Base-by-base conservation (phyloP, 495 filamentous ascomycete species). In the Wilcoxina mikolae region DNA sequence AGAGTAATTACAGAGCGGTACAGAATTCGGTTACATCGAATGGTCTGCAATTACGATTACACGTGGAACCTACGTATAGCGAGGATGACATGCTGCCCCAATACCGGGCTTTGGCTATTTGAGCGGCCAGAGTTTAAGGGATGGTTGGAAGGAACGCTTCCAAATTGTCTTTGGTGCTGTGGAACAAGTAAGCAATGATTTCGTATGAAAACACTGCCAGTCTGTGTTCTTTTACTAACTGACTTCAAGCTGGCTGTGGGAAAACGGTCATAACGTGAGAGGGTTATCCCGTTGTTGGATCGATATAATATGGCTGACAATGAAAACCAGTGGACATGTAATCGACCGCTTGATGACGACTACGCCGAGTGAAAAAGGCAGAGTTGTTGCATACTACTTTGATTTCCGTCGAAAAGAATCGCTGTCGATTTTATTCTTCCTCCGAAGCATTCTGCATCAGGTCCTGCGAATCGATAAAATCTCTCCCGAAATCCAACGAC, bases 241-340 rank as follows among this genome's bases (percentile, higher is more conserved):
- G 31, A 35, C 31, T 15, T 35, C 15, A 35, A 65, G 62, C 62
- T 28, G 62, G 62, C 26, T 62, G 54, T 48, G 62, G 62, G 39
- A 65, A 65, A 60, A 63, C 62, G 17, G 53, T 56, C 48, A 49
- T 65, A 22, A 55, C 48, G 62, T 63, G 56, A 27, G 62, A 47
- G 3, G n/a, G 33, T 11, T 43, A 20, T 15, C 9, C 53, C 17
- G n/a, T 7, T 11, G n/a, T 22, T 53, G 5, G 46, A 20, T 53
- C 42, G 38, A 25, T 18, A 20, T 24, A 22, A n/a, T 23, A 50
- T 20, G 3, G n/a, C 22, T 1, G 3, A 25, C 41, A 3, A 17
- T 22, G n/a, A n/a, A n/a, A n/a, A n/a, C n/a, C 17, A 58, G 56
- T 29, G 29, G 41, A n/a, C 17, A 42, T 1, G 51, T 58, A 5